Conservation (phyloP, 2,329 filamentous ascomycete species). For the Rachicladosporium sp. region DNA sequence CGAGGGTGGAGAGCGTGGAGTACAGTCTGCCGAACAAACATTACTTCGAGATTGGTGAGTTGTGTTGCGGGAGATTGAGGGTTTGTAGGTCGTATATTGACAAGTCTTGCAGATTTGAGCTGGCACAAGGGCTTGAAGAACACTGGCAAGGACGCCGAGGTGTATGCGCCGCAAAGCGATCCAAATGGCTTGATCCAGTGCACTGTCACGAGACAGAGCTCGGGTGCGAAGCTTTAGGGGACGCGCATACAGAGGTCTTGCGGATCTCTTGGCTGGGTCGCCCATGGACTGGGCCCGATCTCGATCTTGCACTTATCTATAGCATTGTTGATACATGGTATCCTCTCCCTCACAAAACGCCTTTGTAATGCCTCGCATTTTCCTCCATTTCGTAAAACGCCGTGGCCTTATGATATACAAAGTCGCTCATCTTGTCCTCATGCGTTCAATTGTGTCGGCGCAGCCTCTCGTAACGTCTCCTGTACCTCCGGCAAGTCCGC, state of each 20-base stretch:
- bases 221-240: constrained; percentile 2
- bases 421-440: background rate
- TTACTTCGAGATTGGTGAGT: constrained; percentile 87
- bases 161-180: constrained; percentile 83
- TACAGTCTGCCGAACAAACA: constrained; percentile 95
- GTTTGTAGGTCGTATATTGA: too few relatives aligned
- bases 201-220: constrained; percentile 55
- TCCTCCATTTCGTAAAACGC: too few relatives aligned
- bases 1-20: constrained; percentile 58
- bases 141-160: constrained; percentile 87
- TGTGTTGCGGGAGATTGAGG: too few relatives aligned
- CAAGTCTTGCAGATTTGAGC: constrained; percentile 62
- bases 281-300: too few relatives aligned
- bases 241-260: too few relatives aligned
- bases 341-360: constrained; percentile 1
- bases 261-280: background rate
- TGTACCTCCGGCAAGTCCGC: constrained; percentile 26
- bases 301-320: too few relatives aligned
- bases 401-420: too few relatives aligned
- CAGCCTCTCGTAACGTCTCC: constrained; percentile 19
- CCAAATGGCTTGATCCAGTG: constrained; percentile 95
- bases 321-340: constrained; percentile 1
- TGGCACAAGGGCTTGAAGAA: constrained; percentile 97
- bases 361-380: too few relatives aligned
- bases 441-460: constrained; percentile 2